Conservation (phyloP, 805 yeast species). For the Diddensiella caesifluorescens region DNA sequence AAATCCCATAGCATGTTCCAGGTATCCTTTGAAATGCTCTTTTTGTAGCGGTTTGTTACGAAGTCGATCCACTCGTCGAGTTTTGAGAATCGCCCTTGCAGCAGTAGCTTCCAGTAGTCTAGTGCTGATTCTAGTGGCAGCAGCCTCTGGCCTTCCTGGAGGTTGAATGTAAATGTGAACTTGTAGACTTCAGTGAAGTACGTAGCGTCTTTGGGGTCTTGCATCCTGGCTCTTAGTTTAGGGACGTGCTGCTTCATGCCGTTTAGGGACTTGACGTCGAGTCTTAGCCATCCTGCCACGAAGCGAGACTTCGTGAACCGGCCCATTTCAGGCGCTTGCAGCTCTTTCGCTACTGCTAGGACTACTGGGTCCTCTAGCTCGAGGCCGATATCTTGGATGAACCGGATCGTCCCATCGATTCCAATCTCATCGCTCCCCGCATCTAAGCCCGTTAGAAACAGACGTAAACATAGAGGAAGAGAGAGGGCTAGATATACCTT, state of each 20-base stretch:
- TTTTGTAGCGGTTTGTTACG: constrained; percentile 39
- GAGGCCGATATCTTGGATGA: constrained; percentile 60
- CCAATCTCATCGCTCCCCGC: constrained; percentile 44
- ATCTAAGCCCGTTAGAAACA: background rate
- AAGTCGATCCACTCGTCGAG: constrained; percentile 52
- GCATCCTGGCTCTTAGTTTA: constrained; percentile 33
- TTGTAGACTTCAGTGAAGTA: constrained; percentile 58
- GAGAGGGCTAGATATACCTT: no score
- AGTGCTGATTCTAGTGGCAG: constrained; percentile 56
- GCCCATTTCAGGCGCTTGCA: constrained; percentile 65
- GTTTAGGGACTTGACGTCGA: constrained; percentile 29
- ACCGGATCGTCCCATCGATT: constrained; percentile 70
- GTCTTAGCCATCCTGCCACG: constrained; percentile 48
- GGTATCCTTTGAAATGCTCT: constrained; percentile 60
- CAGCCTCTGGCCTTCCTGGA: constrained; percentile 55
- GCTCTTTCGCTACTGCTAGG: constrained; percentile 61
- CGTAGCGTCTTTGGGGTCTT: constrained; percentile 19
- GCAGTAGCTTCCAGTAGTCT: constrained; percentile 72
- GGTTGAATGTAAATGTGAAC: constrained; percentile 62
- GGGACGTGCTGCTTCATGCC: constrained; percentile 45
- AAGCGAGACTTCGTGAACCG: constrained; percentile 48
- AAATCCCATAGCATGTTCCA: constrained; percentile 83
- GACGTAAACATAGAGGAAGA: background rate
- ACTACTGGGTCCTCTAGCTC: constrained; percentile 72
- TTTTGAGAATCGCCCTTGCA: constrained; percentile 37